Evolutionary conservation across 257 asterid genomes (phyloP).

Genomic region (Capsicum rhomboideum): DNA sequence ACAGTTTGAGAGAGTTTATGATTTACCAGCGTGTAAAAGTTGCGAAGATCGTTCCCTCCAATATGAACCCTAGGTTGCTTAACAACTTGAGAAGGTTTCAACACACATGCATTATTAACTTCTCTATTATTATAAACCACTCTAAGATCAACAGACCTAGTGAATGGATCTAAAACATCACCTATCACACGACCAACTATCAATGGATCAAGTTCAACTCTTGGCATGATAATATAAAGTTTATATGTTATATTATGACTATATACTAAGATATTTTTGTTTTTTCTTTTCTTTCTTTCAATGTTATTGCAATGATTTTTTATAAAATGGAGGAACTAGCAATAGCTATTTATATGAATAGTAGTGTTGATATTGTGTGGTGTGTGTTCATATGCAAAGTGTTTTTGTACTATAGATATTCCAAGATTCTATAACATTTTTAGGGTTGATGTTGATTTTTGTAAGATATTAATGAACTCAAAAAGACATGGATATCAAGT

Average conservation of each 20-base stretch:
- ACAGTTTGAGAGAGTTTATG: not conserved
- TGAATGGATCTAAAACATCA: slow-evolving; percentile 63
- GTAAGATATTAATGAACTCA: too few species aligned
- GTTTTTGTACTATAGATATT: too few species aligned
- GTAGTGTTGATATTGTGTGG: not conserved
- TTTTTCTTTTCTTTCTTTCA: not conserved
- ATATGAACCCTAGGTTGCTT: slow-evolving; percentile 66
- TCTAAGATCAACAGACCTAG: slow-evolving; percentile 34
- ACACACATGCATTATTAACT: slow-evolving; percentile 46
- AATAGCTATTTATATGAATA: not conserved
- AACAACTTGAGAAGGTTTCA: slow-evolving; percentile 53
- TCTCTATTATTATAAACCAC: slow-evolving; percentile 32
- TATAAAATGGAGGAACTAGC: not conserved
- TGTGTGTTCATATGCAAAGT: too few species aligned
- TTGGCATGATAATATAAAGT: slow-evolving; percentile 22
- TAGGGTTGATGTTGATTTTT: too few species aligned
- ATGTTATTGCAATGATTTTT: not conserved
- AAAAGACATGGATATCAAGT: too few species aligned
- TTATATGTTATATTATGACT: not conserved
- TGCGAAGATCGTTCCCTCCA: slow-evolving; percentile 73
- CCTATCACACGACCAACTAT: slow-evolving; percentile 64
- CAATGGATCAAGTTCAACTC: slow-evolving; percentile 57
- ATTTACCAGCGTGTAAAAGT: slow-evolving; percentile 54
- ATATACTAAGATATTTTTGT: not conserved
- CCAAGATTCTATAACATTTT: not conserved